These are phyloP conservation scores for Anethum foeniculum DNA, from an alignment of 140 eudicot genomes.

Conservation along the genomic window DNA sequence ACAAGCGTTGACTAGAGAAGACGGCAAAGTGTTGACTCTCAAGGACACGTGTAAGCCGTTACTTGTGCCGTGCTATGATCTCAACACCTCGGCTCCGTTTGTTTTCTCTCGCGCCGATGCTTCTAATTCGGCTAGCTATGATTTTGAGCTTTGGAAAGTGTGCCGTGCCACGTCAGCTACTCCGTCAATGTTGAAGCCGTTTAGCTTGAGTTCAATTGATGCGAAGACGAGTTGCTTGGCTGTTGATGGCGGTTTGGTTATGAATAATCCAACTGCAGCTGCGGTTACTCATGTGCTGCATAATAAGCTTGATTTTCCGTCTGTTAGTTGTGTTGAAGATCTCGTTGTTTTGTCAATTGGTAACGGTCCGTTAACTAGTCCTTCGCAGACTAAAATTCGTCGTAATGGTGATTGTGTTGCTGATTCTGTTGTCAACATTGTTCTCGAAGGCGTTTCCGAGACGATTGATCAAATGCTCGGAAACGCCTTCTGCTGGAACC, in stretches of 20 bases:
- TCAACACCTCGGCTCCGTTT: constrained; percentile 74
- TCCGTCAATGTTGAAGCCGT: constrained; percentile 74
- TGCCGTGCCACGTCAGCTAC: constrained; percentile 79
- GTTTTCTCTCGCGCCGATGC: constrained; percentile 98
- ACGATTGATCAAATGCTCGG: constrained; percentile 83
- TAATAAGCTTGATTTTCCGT: constrained; percentile 75
- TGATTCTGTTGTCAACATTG: constrained; percentile 56
- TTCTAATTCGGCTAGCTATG: constrained; percentile 47
- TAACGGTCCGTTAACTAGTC: constrained; percentile 42
- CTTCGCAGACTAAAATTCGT: constrained; percentile 31
- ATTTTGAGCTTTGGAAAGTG: constrained; percentile 83
- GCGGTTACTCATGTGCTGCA: constrained; percentile 84
- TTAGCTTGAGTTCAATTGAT: constrained; percentile 48
- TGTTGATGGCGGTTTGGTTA: constrained; percentile 81
- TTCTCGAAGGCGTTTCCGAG: constrained; percentile 82
- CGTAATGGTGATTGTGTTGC: constrained; percentile 37
- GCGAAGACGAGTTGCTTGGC: constrained; percentile 62
- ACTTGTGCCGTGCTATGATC: constrained; percentile 77
- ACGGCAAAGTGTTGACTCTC: constrained; percentile 52
- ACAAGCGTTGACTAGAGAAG: constrained; percentile 43
- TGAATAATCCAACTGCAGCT: constrained; percentile 82
- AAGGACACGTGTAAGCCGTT: constrained; percentile 90
- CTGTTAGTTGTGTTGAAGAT: constrained; percentile 68
- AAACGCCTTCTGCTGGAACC: constrained; percentile 82
- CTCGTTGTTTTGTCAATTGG: constrained; percentile 67